These are phyloP conservation scores for Xerocomus brunneocitrinus DNA, from an alignment of 768 basidiomycete species.

Conservation along the genomic window DNA sequence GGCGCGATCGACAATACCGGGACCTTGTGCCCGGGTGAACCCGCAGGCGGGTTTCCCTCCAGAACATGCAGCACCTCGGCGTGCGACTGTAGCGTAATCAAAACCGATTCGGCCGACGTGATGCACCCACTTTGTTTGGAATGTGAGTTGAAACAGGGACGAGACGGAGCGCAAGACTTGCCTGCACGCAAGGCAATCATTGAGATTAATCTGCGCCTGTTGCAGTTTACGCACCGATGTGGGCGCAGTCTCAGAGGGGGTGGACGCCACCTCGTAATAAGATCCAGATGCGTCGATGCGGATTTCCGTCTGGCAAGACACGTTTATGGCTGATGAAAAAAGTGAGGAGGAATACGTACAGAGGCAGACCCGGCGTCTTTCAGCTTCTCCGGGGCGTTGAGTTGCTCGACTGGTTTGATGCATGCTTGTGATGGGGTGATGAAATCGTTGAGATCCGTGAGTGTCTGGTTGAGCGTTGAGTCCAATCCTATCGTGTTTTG, in stretches of 20 bases:
- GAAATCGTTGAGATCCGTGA: conserved; percentile 96
- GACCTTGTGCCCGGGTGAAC: conserved; percentile 41
- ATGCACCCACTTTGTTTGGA: conserved; percentile 77
- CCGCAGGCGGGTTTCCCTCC: conserved; percentile 44
- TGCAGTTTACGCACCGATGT: conserved; percentile 59
- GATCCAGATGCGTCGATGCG: conserved; percentile 77
- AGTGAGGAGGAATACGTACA: conserved; percentile 27
- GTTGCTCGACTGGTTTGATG: conserved; percentile 85
- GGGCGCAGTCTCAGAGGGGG: conserved; percentile 12
- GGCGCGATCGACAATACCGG: conserved; percentile 88
- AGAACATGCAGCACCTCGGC: conserved; percentile 85
- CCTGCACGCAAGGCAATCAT: conserved; percentile 99
- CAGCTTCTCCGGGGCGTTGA: conserved; percentile 38
- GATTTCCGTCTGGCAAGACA: conserved; percentile 73
- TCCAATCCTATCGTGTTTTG: background rate
- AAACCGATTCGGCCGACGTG: conserved; percentile 94
- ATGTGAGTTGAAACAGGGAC: conserved; percentile 7
- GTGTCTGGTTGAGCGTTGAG: conserved; percentile 47
- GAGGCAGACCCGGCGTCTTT: conserved; percentile 40
- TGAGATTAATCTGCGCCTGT: conserved; percentile 93
- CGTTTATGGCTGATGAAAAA: background rate
- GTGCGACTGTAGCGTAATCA: conserved; percentile 95
- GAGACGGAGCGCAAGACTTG: conserved; percentile 33
- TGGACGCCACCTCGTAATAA: conserved; percentile 77
- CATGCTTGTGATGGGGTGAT: conserved; percentile 95